A percentile compares a stretch with the other conserved stretches of the same genome.
These are phyloP conservation scores for Tetraselmis striata DNA, from an alignment of 139 green algal species.

Conservation along the genomic window DNA sequence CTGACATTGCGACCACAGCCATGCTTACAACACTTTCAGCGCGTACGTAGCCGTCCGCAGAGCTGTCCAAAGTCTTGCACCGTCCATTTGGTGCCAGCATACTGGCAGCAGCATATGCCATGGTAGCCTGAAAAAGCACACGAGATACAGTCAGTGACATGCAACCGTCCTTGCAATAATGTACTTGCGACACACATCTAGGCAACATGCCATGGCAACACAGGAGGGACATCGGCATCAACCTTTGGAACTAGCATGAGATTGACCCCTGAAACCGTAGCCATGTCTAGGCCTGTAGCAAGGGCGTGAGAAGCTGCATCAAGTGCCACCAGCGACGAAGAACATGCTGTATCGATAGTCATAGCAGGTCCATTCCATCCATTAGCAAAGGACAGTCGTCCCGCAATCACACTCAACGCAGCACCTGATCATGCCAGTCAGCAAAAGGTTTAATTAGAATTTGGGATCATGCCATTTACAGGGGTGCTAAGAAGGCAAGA, in stretches of 20 bases:
- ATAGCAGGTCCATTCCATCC: slow-evolving; percentile 63
- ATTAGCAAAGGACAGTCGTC: slow-evolving; percentile 69
- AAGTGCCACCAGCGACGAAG: slow-evolving; percentile 56
- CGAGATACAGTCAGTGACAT: too few relatives aligned
- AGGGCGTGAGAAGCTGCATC: neutral
- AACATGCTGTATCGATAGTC: slow-evolving; percentile 77
- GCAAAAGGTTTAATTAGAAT: slow-evolving; percentile 51
- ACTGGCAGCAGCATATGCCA: slow-evolving; percentile 18
- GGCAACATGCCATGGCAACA: too few relatives aligned
- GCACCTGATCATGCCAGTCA: slow-evolving; percentile 31
- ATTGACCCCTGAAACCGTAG: neutral
- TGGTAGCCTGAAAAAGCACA: neutral
- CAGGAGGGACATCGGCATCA: neutral
- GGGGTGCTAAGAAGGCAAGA: too few relatives aligned
- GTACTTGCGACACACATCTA: too few relatives aligned
- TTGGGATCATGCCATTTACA: slow-evolving; percentile 52
- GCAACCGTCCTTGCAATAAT: too few relatives aligned
- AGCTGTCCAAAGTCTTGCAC: slow-evolving; percentile 78
- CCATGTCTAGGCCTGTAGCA: neutral
- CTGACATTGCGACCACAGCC: neutral
- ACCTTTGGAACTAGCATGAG: neutral
- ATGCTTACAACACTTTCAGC: slow-evolving; percentile 28
- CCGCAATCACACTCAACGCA: slow-evolving; percentile 53
- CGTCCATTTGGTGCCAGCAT: slow-evolving; percentile 71
- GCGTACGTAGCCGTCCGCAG: slow-evolving; percentile 74